phyloP scores from a whole-genome alignment of 2,329 filamentous ascomycete genomes.

The Leptographium radiaticola region DNA sequence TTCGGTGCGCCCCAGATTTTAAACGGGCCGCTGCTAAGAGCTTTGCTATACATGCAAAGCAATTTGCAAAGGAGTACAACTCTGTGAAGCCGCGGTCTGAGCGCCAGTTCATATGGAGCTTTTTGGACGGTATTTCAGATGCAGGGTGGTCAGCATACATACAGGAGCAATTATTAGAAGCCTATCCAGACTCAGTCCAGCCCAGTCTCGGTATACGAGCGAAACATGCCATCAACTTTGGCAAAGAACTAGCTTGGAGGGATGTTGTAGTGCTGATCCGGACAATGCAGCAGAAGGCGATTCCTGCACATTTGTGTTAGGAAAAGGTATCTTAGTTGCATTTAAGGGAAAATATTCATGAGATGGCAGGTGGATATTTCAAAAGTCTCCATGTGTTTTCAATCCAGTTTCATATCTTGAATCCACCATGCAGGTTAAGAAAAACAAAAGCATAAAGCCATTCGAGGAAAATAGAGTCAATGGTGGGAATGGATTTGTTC shows the following conservation, averaged over 20 bases:
- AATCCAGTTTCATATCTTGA: too few species aligned
- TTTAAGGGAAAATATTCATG: background rate
- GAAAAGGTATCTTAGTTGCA: too few species aligned
- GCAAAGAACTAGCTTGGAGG: slow-evolving; percentile 6
- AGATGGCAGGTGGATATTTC: too few species aligned
- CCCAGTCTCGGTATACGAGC: slow-evolving; percentile 7
- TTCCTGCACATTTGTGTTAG: background rate
- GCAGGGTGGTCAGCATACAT: slow-evolving; percentile 6
- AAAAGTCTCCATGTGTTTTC: too few species aligned
- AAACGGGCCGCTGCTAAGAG: background rate
- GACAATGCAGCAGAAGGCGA: slow-evolving; percentile 2
- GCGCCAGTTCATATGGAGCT: slow-evolving; percentile 10
- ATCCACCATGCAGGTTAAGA: background rate
- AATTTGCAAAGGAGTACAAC: background rate
- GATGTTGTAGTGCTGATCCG: slow-evolving; percentile 6
- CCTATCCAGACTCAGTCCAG: slow-evolving; percentile 5
- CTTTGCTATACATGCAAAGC: slow-evolving; percentile 6
- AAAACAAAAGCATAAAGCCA: background rate
- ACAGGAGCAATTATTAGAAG: slow-evolving; percentile 6
- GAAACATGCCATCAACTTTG: slow-evolving; percentile 11
- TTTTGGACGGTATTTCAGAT: slow-evolving; percentile 11
- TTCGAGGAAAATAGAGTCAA: too few species aligned
- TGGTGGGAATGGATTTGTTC: too few species aligned
- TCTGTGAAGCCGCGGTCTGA: slow-evolving; percentile 8
- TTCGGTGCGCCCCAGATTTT: background rate